Percentiles rank a stretch among this genome's conserved stretches.
Conservation (phyloP, 75 land plant genomes). For the Azolla pinnata region DNA sequence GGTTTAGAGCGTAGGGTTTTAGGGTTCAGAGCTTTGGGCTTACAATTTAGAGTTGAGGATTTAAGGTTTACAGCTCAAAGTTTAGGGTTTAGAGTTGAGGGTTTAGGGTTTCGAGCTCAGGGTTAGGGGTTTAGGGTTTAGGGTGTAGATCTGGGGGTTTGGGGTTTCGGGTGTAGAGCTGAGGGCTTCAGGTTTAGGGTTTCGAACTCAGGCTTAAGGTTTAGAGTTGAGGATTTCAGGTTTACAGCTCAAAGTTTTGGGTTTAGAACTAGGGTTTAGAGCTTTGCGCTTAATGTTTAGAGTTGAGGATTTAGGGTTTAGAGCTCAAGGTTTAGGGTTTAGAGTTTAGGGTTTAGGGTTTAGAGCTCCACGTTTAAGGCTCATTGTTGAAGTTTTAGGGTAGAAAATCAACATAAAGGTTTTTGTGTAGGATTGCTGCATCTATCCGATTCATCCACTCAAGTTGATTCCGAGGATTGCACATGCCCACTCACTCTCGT, state of each 20-base stretch:
- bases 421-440: not conserved
- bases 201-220: not conserved
- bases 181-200: not conserved
- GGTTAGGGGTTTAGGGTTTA: conserved; percentile 1
- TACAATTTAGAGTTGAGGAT: not conserved
- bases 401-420: not conserved
- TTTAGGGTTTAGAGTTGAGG: not conserved
- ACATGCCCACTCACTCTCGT: too few relatives aligned
- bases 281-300: not conserved
- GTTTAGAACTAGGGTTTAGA: conserved; percentile 1
- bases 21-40: not conserved
- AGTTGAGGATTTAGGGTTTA: not conserved
- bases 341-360: not conserved
- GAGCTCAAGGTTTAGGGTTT: not conserved
- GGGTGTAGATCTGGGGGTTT: too few relatives aligned
- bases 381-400: not conserved
- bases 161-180: not conserved
- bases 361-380: not conserved
- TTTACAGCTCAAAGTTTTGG: too few relatives aligned
- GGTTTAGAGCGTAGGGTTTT: not conserved
- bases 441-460: too few relatives aligned
- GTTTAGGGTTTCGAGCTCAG: not conserved
- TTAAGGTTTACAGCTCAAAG: not conserved
- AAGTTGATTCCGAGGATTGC: too few relatives aligned
- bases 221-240: not conserved